Percentiles rank a stretch among this genome's conserved stretches.
phyloP scores from a whole-genome alignment of 139 green algal species.

The Haematococcus sp. region DNA sequence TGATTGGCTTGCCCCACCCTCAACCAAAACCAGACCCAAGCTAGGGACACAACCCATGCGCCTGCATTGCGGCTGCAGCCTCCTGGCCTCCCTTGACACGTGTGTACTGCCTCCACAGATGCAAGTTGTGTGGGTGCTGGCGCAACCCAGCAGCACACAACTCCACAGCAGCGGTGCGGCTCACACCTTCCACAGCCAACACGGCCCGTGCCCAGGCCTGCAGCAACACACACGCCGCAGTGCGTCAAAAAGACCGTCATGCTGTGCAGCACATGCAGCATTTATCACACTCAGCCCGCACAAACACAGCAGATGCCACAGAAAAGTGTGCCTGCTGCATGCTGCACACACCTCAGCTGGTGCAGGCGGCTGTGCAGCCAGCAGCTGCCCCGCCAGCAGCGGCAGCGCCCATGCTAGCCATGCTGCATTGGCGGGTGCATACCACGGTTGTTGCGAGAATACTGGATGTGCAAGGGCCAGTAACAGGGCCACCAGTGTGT shows the following conservation, averaged over 20 bases:
- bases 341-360: neutral
- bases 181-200: neutral
- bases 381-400: neutral
- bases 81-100: too few relatives aligned
- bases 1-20: too few relatives aligned
- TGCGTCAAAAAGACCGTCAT: too few relatives aligned
- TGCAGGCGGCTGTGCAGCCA: neutral
- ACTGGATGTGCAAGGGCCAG: neutral
- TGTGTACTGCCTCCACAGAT: neutral
- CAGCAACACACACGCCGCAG: neutral
- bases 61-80: too few relatives aligned
- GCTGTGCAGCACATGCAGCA: too few relatives aligned
- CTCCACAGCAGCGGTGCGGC: neutral
- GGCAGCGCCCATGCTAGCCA: slow-evolving; percentile 4
- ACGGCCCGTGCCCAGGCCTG: neutral
- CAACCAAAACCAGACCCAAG: too few relatives aligned
- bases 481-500: neutral
- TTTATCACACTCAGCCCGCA: too few relatives aligned
- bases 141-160: neutral
- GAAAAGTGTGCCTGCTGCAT: too few relatives aligned
- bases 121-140: neutral
- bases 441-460: neutral
- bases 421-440: neutral
- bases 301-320: too few relatives aligned
- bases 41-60: too few relatives aligned